These are phyloP conservation scores for Cryptococcus sp. DNA, from an alignment of 1,284 basidiomycete genomes.

Conservation along the genomic window DNA sequence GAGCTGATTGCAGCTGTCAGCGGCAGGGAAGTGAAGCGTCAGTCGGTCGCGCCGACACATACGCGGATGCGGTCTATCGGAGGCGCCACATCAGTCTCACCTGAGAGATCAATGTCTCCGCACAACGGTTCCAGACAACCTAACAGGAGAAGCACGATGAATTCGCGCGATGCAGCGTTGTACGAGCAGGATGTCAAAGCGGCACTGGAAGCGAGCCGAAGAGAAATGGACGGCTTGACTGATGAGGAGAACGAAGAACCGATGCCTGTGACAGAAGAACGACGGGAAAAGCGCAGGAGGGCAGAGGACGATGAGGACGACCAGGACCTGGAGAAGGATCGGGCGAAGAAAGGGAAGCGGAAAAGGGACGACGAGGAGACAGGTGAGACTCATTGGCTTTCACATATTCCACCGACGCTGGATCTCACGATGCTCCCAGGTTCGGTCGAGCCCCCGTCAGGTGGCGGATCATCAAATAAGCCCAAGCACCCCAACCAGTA, in stretches of 20 bases:
- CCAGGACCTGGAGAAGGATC: conserved; percentile 21
- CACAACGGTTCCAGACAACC: conserved; percentile 20
- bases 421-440: conserved; percentile 5
- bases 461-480: conserved; percentile 27
- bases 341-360: conserved; percentile 42
- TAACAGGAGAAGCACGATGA: conserved; percentile 94
- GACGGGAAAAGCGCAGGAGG: conserved; percentile 22
- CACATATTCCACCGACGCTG: not conserved
- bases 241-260: conserved; percentile 25
- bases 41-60: conserved; percentile 1
- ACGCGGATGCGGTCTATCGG: conserved; percentile 10
- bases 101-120: conserved; percentile 3
- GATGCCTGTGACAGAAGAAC: conserved; percentile 38
- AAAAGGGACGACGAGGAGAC: conserved; percentile 45
- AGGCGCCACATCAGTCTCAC: conserved; percentile 11
- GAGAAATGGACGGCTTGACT: conserved; percentile 24
- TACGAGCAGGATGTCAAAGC: conserved; percentile 77
- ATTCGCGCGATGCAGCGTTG: conserved; percentile 81
- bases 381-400: conserved; percentile 26
- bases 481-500: conserved; percentile 62
- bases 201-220: conserved; percentile 58
- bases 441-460: conserved; percentile 8
- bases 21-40: not conserved
- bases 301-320: conserved; percentile 34
- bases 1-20: not conserved